Conservation (phyloP, 2,329 filamentous ascomycete species). For the Monosporascus sp. region DNA sequence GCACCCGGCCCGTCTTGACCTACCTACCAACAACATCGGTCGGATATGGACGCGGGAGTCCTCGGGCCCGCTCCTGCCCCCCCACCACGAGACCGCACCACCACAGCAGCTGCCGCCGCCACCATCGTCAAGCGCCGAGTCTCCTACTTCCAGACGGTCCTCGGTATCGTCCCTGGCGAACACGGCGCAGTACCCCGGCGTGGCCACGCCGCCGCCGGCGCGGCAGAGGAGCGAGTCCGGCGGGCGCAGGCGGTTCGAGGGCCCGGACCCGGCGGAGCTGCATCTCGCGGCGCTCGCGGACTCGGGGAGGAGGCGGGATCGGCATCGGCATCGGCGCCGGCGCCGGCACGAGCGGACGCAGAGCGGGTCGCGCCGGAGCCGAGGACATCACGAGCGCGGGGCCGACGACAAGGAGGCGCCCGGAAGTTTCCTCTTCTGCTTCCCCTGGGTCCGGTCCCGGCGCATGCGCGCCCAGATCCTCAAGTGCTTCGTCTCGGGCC, state of each 20-base stretch:
- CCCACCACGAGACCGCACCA: conserved; percentile 4
- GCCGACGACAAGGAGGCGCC: conserved; percentile 11
- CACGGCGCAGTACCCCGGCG: conserved; percentile 12
- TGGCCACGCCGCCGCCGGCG: conserved; percentile 19
- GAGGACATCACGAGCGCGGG: conserved; percentile 11
- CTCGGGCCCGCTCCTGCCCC: conserved; percentile 20
- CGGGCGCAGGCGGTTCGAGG: conserved; percentile 27
- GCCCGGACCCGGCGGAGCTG: conserved; percentile 44
- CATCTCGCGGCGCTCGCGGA: conserved; percentile 41
- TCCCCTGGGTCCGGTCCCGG: conserved; percentile 50
- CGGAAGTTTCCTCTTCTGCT: conserved; percentile 47
- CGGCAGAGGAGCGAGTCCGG: conserved; percentile 6
- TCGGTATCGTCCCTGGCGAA: not conserved
- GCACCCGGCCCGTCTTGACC: conserved; percentile 28
- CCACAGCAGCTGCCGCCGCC: conserved; percentile 2
- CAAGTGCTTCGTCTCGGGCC: conserved; percentile 59
- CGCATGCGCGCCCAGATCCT: conserved; percentile 51
- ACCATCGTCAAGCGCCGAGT: not conserved
- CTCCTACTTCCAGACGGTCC: not conserved
- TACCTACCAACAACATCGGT: conserved; percentile 36
- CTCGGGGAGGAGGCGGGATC: conserved; percentile 32
- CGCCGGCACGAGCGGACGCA: conserved; percentile 3
- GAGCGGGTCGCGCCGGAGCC: conserved; percentile 3
- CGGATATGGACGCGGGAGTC: conserved; percentile 34
- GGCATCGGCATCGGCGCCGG: conserved; percentile 9